Conservation (phyloP, 495 filamentous ascomycete genomes). For the Annulohypoxylon bovei region DNA sequence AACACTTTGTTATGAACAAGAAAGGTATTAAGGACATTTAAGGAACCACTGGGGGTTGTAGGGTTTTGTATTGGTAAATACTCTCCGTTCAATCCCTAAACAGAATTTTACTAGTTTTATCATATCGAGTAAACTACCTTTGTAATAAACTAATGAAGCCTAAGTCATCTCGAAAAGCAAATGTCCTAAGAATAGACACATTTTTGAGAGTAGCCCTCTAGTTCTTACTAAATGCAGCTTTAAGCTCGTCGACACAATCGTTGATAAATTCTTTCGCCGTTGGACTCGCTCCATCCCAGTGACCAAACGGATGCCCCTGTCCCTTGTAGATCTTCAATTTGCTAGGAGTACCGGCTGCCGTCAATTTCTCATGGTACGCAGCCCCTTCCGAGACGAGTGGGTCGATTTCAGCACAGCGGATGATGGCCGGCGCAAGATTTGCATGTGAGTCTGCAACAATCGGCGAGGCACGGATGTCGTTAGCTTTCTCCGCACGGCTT, state of each 20-base stretch:
- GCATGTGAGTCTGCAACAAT: conserved; percentile 49
- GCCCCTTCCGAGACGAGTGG: conserved; percentile 48
- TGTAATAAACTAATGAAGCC: neutral
- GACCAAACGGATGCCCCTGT: conserved; percentile 50
- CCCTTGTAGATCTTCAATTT: conserved; percentile 51
- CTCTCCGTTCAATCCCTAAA: no score
- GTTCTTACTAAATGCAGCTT: conserved; percentile 38
- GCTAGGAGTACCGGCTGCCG: conserved; percentile 46
- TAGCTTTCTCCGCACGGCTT: conserved; percentile 35
- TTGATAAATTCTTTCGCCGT: conserved; percentile 46
- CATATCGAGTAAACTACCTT: no score
- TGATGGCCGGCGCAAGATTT: conserved; percentile 48
- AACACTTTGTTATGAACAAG: no score
- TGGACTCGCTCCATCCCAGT: conserved; percentile 49
- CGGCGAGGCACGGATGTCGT: conserved; percentile 49
- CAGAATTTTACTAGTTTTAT: no score
- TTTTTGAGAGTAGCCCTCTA: neutral
- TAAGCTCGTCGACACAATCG: conserved; percentile 47
- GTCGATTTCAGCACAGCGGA: conserved; percentile 49
- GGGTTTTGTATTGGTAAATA: no score
- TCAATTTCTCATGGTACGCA: conserved; percentile 50
- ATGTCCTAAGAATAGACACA: neutral
- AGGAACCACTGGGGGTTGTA: no score
- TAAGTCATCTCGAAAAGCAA: neutral
- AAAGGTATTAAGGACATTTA: no score